Base-by-base conservation (phyloP, 352 stramenopile species). In the Aphanomyces astaci region DNA sequence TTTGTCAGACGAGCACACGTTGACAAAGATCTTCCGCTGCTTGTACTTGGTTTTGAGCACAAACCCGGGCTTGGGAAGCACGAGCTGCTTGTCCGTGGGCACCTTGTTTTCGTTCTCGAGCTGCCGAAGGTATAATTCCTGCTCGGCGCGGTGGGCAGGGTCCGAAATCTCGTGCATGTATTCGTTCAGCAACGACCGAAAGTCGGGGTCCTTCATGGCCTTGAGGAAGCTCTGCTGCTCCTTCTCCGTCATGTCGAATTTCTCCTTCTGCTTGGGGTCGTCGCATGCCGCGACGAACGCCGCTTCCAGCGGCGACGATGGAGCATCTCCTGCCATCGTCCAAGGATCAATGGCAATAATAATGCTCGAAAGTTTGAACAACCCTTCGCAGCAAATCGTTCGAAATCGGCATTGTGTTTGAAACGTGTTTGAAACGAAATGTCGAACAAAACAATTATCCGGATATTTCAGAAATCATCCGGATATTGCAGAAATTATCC, bases 161-260 rank as follows among this genome's bases (percentile, higher is more conserved):
- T 98, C 92, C 19, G 86, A 90, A 55, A 98, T 95, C 73, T 98
- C 93, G 28, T 87, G 73, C 77, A 98, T 96, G 76, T 98, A 98
- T 33, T 98, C 93, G 62, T 89, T 87, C 45, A 98, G 73, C 27
- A 98, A 76, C 63, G 88, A 85, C 11, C 89, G 87, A 76, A 98
- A 98, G 64, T 95, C 80, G 0, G 89, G 82, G 63, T 98, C 78
- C 60, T 88, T 78, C 78, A 98, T 96, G 39, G 92, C 92, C 54
- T 84, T 81, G 32, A 95, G 74, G 73, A 98, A 97, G 64, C 86
- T 86, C 17, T 88, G 63, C 72, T 96, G 80, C 68, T 96, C 86
- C 9, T 89, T 75, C 10, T 54, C 39, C 25, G 64, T 82, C 70
- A 89, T 81, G 45, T 66, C 45, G 25, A 66, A 66, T n/a, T 57